Evolutionary conservation across 1,284 basidiomycete genomes (phyloP), one percentile per base, ranked within the genome.

Genomic region (Schizophyllum commune): DNA sequence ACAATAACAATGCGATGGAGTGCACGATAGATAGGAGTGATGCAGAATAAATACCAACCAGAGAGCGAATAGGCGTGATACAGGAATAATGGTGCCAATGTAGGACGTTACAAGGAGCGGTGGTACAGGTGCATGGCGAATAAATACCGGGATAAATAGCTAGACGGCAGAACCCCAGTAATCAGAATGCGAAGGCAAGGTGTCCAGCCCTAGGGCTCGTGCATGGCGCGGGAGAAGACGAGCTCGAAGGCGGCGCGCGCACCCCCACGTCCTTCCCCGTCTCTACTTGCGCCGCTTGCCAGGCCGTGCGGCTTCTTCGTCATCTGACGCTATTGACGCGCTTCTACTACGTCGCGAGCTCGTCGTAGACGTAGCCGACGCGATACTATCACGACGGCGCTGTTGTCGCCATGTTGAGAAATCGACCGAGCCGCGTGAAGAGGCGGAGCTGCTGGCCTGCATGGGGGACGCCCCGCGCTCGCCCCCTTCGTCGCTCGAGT

Each of bases 401-500:
- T 68, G 71, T 59, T 70, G 68, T 68, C 69, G 70, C 51, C 60
- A 51, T 21, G 59, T 34, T 55, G 63, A 57, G 27, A 63, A 57
- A 39, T 52, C 65, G 52, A 59, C 59, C 32, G 63, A 52, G 58
- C 60, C 60, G 59, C 59, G 65, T 60, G 64, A 58, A 34, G 59
- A 51, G 20, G 58, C 33, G 11, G 52, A 54, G 20, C 19, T 33
- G 21, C 54, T 33, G 2, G 61, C 59, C 32, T 57, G 47, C 34
- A 64, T 60, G 1, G 59, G 54, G 61, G 61, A 34, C 56, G 71
- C 72, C 51, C 72, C 67, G 55, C 67, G 67, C 54, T 77, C 76
- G 62, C 73, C 76, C 57, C 72, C 74, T 61, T 83, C 82, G 61
- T 83, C 81, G 61, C 75, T n/a, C n/a, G 52, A 54, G 21, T 79